Conservation (phyloP, 2,329 filamentous ascomycete genomes). For the Monosporascus sp. region DNA sequence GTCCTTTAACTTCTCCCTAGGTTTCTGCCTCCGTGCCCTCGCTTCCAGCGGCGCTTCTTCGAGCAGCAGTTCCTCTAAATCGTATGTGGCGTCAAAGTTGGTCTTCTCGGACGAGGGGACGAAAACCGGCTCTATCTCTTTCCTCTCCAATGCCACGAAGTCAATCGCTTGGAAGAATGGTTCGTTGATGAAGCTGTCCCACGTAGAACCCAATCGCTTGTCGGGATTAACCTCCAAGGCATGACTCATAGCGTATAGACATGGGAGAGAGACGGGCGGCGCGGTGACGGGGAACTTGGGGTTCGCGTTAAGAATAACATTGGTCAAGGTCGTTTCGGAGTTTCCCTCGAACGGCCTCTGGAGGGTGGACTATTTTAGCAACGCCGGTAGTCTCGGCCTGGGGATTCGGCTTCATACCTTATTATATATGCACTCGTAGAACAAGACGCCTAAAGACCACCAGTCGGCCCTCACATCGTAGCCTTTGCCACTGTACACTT, state of each 20-base stretch:
- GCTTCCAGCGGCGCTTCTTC: slow-evolving; percentile 95
- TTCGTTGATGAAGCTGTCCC: slow-evolving; percentile 79
- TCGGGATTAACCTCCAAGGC: slow-evolving; percentile 75
- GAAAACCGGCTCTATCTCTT: slow-evolving; percentile 87
- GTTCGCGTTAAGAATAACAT: slow-evolving; percentile 73
- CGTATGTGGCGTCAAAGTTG: slow-evolving; percentile 98
- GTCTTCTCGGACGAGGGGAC: slow-evolving; percentile 94
- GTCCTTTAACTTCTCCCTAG: slow-evolving; percentile 82
- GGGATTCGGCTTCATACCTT: slow-evolving; percentile 55
- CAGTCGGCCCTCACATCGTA: slow-evolving; percentile 91
- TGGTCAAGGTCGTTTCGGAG: slow-evolving; percentile 73
- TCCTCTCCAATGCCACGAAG: slow-evolving; percentile 77
- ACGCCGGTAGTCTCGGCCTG: neutral
- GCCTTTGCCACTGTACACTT: slow-evolving; percentile 86
- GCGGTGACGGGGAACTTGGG: slow-evolving; percentile 90
- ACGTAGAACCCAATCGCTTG: slow-evolving; percentile 79
- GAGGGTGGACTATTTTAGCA: slow-evolving; percentile 24
- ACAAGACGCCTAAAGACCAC: slow-evolving; percentile 98
- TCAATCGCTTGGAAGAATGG: slow-evolving; percentile 86
- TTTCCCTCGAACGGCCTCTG: slow-evolving; percentile 91
- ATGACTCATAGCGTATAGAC: slow-evolving; percentile 81
- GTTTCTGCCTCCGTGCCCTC: slow-evolving; percentile 86
- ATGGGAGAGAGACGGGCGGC: slow-evolving; percentile 82
- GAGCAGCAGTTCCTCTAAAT: slow-evolving; percentile 85
- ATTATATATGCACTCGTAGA: slow-evolving; percentile 99